Evolutionary conservation across 2,329 filamentous ascomycete genomes (phyloP).

Genomic region (Colletotrichum sojae): DNA sequence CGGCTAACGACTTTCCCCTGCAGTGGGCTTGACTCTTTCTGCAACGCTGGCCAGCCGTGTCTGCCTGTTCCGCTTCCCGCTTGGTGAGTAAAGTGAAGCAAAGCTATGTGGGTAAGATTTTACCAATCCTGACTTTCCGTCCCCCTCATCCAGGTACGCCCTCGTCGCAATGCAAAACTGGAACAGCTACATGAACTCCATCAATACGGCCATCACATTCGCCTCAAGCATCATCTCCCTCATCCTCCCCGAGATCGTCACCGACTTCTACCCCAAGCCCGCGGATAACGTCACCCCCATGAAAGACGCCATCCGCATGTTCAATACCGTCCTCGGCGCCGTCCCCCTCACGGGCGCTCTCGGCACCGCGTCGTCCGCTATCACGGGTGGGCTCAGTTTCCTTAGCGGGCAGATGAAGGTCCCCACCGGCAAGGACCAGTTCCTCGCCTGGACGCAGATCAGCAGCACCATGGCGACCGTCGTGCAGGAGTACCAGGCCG

Average conservation of each 20-base stretch:
- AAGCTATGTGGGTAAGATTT: too few species aligned
- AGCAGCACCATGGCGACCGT: slow-evolving; percentile 6
- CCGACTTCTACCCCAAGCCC: slow-evolving; percentile 26
- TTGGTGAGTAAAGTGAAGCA: not conserved
- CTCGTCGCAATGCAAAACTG: not conserved
- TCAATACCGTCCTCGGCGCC: slow-evolving; percentile 21
- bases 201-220: slow-evolving; percentile 16
- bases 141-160: not conserved
- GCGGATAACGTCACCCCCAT: slow-evolving; percentile 13
- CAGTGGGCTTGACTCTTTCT: not conserved
- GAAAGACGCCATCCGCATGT: slow-evolving; percentile 20
- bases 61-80: not conserved
- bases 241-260: slow-evolving; percentile 22
- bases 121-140: too few species aligned
- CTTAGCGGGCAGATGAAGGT: slow-evolving; percentile 12
- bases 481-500: slow-evolving; percentile 21
- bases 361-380: not conserved
- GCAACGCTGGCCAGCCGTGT: not conserved
- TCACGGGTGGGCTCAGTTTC: not conserved
- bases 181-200: slow-evolving; percentile 15
- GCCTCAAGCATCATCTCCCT: slow-evolving; percentile 25
- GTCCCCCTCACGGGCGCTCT: slow-evolving; percentile 15
- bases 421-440: not conserved
- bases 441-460: slow-evolving; percentile 20
- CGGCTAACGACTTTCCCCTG: not conserved